Evolutionary conservation across 2,329 filamentous ascomycete species (phyloP), one percentile per base, ranked within the genome.

Genomic region (Cytospora paraplurivora): DNA sequence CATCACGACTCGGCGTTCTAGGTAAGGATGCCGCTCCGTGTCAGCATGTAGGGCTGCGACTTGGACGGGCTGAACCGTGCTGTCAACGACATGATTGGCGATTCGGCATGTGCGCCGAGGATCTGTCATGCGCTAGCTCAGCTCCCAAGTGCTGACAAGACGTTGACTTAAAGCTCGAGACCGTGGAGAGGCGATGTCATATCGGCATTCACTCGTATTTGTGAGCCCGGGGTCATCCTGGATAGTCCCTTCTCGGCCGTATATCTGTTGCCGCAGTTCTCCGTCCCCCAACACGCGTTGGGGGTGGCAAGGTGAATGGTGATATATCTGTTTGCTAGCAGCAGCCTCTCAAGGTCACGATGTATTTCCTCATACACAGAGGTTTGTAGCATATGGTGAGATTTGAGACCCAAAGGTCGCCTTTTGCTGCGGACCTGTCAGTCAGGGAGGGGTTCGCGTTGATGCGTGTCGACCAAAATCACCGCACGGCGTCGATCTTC

Each of bases 91-190:
- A 11, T 61, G 51, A 61, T 61, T 61, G 58, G 58, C 51, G 34
- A 44, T 38, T 55, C 59, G 59, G 59, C 59, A 61, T 61, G 55
- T 61, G 59, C n/a, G 49, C 38, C 51, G 51, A 49, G 59, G 34
- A 15, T 61, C 54, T 53, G 51, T 34, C 51, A 49, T 35, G 21
- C 15, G 27, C 37, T 49, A 55, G 51, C n/a, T 21, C 41, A 44
- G 17, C 41, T 44, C 27, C 27, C 27, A 2, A 27, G 27, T 27
- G 27, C 27, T 19, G 7, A 44, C 41, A 7, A 17, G 19, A 19
- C 41, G 41, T 17, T 44, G 41, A 44, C 19, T 5, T 47, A 2
- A 27, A 27, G 27, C 27, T 27, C 27, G 27, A 27, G 27, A 27
- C 27, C 27, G 27, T 27, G 27, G 27, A 27, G 2, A 27, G 27